Evolutionary conservation across 495 filamentous ascomycete genomes (phyloP).

Genomic region (Durotheca rogersii): DNA sequence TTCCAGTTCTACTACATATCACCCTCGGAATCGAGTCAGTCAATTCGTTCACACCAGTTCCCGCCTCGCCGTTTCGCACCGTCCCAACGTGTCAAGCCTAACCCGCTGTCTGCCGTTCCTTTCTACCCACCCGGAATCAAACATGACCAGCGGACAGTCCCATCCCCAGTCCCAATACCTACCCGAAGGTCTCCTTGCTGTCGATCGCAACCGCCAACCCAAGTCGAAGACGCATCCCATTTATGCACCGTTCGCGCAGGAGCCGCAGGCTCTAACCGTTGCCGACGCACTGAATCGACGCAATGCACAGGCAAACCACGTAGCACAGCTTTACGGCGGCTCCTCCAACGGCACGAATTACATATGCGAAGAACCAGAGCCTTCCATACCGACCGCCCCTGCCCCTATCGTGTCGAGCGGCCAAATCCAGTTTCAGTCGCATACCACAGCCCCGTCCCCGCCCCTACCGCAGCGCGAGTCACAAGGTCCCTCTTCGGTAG

Average conservation of each 20-base stretch:
- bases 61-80: slow-evolving; percentile 27
- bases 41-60: slow-evolving; percentile 24
- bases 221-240: slow-evolving; percentile 11
- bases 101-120: slow-evolving; percentile 22
- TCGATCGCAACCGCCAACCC: slow-evolving; percentile 11
- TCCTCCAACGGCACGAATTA: slow-evolving; percentile 17
- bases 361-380: slow-evolving; percentile 25
- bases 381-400: slow-evolving; percentile 11
- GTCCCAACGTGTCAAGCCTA: slow-evolving; percentile 20
- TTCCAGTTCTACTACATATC: slow-evolving; percentile 15
- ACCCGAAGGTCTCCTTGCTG: slow-evolving; percentile 19
- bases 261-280: slow-evolving; percentile 23
- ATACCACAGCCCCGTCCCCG: slow-evolving; percentile 33
- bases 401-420: too few species aligned
- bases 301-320: slow-evolving; percentile 18
- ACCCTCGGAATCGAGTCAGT: slow-evolving; percentile 26
- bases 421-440: slow-evolving; percentile 32
- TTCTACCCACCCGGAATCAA: slow-evolving; percentile 14
- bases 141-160: slow-evolving; percentile 21
- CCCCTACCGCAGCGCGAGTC: slow-evolving; percentile 19
- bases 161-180: slow-evolving; percentile 26
- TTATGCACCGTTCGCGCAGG: slow-evolving; percentile 9
- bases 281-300: slow-evolving; percentile 31
- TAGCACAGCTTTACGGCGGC: slow-evolving; percentile 15
- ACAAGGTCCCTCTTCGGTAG: slow-evolving; percentile 17